A percentile compares a stretch with the other conserved stretches of the same genome.
These are phyloP conservation scores for Neofusicoccum cordaticola DNA, from an alignment of 2,329 filamentous ascomycete species.

Conservation along the genomic window DNA sequence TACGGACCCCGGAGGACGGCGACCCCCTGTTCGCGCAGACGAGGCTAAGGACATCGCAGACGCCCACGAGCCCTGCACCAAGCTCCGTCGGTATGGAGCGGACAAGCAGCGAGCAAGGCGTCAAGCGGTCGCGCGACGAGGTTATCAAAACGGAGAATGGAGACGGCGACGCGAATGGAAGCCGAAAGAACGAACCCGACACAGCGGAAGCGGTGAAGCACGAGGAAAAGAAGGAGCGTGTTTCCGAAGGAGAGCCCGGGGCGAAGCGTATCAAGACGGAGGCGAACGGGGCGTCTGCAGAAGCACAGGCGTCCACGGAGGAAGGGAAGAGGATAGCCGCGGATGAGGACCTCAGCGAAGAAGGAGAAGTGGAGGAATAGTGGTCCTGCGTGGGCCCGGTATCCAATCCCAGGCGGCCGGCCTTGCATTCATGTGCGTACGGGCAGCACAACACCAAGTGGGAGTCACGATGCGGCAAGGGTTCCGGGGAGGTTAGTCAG, in stretches of 20 bases:
- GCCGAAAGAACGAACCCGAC: neutral
- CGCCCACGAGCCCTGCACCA: constrained; percentile 21
- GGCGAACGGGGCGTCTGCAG: constrained; percentile 7
- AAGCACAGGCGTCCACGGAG: neutral
- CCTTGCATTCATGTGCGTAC: neutral
- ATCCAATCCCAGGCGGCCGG: neutral
- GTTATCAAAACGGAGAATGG: constrained; percentile 14
- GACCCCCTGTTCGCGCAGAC: constrained; percentile 27
- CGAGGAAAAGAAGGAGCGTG: neutral
- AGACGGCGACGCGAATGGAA: constrained; percentile 20
- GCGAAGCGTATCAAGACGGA: constrained; percentile 19
- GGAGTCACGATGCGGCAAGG: constrained; percentile 8
- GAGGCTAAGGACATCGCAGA: constrained; percentile 30
- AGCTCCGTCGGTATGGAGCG: constrained; percentile 24
- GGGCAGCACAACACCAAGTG: neutral
- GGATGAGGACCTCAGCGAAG: constrained; percentile 39
- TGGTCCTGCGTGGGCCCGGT: neutral
- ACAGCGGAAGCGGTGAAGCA: constrained; percentile 1
- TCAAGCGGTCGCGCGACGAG: constrained; percentile 22
- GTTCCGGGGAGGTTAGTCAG: neutral
- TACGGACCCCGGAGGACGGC: constrained; percentile 39
- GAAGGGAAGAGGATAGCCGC: constrained; percentile 14
- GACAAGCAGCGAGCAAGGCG: constrained; percentile 26
- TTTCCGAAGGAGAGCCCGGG: constrained; percentile 8
- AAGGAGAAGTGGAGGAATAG: constrained; percentile 48